Base-by-base conservation (phyloP, 768 basidiomycete genomes). In the Cystofilobasidium ferigula region DNA sequence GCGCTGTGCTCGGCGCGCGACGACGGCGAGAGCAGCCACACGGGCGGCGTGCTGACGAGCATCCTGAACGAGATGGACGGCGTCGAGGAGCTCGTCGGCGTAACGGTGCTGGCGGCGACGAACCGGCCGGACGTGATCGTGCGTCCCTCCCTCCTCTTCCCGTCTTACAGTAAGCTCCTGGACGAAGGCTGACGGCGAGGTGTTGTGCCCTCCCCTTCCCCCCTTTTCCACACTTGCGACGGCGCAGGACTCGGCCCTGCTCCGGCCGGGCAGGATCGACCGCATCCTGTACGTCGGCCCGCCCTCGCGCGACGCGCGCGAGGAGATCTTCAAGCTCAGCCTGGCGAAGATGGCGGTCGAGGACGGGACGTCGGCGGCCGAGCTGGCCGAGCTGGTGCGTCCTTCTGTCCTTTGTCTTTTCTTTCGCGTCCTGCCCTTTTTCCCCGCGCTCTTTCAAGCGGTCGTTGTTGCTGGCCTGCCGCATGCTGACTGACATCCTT, bases 1-100 rank as follows among this genome's bases (percentile, higher is more conserved):
- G 92, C 93, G 0, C 81, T 99, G 0, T 93, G 88, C 2, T 83
- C 84, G 0, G 85, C 89, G 0, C 83, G 95, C 36, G 79, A 78
- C 0, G 81, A 82, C 2, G 82, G 84, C 53, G 74, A 73, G 9
- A 82, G 78, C 2, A 84, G 84, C 47, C 76, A 78, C 9, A 87
- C 91, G 71, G 87, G 89, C 70, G 92, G 95, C 10, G 90, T 97
- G 16, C 80, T 99, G 10, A 93, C 93, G 1, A 94, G 85, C 68
- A 79, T 99, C 16, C 75, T 99, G 63, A 98, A 94, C 73, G 95
- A 99, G 74, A 98, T 98, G 91, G 95, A 98, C 73, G 95, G 95
- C 24, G 88, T 98, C 0, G 89, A 97, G 76, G 91, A 94, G 76
- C 80, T 98, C 24, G 79, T 87, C 22, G 92, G 93, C 0, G 95